Conservation (phyloP, 768 basidiomycete species). For the Kwoniella sp. region DNA sequence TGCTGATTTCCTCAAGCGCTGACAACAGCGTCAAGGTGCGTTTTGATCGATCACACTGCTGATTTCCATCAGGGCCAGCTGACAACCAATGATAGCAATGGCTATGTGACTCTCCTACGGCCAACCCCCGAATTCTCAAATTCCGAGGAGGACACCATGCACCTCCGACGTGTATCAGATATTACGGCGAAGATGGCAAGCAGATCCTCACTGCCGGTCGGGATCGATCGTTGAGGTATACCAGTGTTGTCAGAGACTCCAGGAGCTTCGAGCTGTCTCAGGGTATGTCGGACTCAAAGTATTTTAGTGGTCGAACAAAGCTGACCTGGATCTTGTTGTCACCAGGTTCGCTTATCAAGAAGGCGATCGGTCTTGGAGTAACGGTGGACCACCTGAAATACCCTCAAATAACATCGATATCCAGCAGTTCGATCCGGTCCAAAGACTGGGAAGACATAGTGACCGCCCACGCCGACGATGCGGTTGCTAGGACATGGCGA, state of each 20-base stretch:
- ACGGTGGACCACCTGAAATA: slow-evolving; percentile 82
- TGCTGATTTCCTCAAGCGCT: slow-evolving; percentile 84
- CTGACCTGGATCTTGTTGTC: not conserved
- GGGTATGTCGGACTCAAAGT: slow-evolving; percentile 60
- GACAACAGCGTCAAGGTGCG: slow-evolving; percentile 93
- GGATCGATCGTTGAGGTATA: slow-evolving; percentile 85
- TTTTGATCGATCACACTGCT: not conserved
- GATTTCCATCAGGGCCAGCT: slow-evolving; percentile 3
- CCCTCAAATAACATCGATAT: slow-evolving; percentile 73
- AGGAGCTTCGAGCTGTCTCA: slow-evolving; percentile 93
- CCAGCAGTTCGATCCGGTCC: slow-evolving; percentile 75
- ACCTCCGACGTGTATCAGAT: slow-evolving; percentile 87
- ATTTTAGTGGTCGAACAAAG: not conserved
- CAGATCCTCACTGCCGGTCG: slow-evolving; percentile 78
- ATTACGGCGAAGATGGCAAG: slow-evolving; percentile 97
- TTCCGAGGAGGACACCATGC: slow-evolving; percentile 88
- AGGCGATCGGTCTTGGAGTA: slow-evolving; percentile 74
- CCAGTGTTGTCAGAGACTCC: slow-evolving; percentile 91
- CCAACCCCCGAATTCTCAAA: slow-evolving; percentile 83
- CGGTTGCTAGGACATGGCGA: slow-evolving; percentile 82
- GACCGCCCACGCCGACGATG: slow-evolving; percentile 83
- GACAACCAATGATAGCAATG: slow-evolving; percentile 73
- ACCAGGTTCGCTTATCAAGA: slow-evolving; percentile 79
- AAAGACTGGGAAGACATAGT: slow-evolving; percentile 98
- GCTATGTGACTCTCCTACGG: slow-evolving; percentile 89